Conservation (phyloP, 495 filamentous ascomycete genomes). For the Trichoderma asperelloides region DNA sequence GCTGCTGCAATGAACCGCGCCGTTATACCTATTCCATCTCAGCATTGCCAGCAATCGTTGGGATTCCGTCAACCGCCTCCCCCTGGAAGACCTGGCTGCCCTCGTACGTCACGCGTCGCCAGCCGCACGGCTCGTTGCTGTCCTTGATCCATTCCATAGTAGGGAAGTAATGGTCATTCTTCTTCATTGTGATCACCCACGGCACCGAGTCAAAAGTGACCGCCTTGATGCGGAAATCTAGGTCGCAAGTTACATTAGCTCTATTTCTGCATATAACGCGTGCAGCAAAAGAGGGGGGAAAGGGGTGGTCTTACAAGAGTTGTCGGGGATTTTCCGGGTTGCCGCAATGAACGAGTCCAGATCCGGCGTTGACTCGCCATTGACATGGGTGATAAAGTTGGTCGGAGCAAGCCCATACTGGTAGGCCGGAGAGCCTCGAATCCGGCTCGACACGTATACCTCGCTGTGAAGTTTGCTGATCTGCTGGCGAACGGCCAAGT, state of each 20-base stretch:
- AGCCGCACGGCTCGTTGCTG: constrained; percentile 48
- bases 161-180: constrained; percentile 98
- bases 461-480: constrained; percentile 94
- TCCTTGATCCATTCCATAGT: constrained; percentile 84
- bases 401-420: constrained; percentile 91
- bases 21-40: constrained; percentile 1
- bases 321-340: constrained; percentile 81
- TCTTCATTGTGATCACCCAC: constrained; percentile 99
- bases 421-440: constrained; percentile 77
- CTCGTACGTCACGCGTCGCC: constrained; percentile 65
- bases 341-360: constrained; percentile 69
- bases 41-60: constrained; percentile 19
- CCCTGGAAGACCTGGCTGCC: constrained; percentile 43
- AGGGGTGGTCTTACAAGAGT: constrained; percentile 55
- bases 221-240: constrained; percentile 83
- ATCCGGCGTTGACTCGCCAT: constrained; percentile 73
- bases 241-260: constrained; percentile 14
- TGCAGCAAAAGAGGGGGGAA: background rate
- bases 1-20: background rate
- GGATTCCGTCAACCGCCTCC: constrained; percentile 35
- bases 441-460: constrained; percentile 87
- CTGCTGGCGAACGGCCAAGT: constrained; percentile 94
- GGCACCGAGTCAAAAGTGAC: constrained; percentile 97
- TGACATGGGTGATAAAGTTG: constrained; percentile 95
- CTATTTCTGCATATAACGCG: background rate